Evolutionary conservation across 768 basidiomycete species (phyloP).

Genomic region (Lactarius sp.): DNA sequence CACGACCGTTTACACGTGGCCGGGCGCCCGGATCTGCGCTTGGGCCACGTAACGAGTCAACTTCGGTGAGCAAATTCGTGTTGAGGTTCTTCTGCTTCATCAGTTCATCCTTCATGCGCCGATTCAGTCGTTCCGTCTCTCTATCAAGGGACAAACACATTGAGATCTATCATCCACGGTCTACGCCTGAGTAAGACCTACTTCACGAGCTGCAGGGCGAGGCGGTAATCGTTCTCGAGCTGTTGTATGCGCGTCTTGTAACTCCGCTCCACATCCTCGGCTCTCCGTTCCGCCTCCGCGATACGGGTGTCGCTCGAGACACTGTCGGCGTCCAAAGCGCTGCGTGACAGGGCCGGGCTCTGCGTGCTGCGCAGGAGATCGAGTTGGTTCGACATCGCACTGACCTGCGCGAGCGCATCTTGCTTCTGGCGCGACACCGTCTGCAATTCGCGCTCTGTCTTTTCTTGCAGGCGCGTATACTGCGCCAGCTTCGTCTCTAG

Average conservation of each 20-base stretch:
- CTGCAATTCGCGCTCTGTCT: constrained; percentile 70
- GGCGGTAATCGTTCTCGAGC: constrained; percentile 92
- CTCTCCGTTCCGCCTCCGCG: constrained; percentile 67
- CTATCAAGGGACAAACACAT: constrained; percentile 37
- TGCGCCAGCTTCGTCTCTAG: constrained; percentile 78
- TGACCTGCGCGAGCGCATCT: constrained; percentile 69
- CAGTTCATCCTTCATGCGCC: constrained; percentile 92
- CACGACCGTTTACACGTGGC: constrained; percentile 64
- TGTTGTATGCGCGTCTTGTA: constrained; percentile 80
- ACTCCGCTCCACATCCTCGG: constrained; percentile 71
- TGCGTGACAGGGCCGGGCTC: constrained; percentile 41
- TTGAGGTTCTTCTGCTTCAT: constrained; percentile 85
- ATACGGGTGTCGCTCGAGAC: constrained; percentile 41
- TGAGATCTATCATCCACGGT: constrained; percentile 22
- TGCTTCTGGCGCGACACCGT: constrained; percentile 60
- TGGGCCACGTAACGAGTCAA: constrained; percentile 67
- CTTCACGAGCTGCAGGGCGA: constrained; percentile 98
- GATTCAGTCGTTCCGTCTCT: constrained; percentile 97
- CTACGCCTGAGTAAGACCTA: constrained; percentile 39
- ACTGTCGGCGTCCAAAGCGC: constrained; percentile 32
- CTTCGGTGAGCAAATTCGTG: constrained; percentile 73
- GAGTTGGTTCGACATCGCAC: constrained; percentile 58
- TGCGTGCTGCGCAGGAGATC: constrained; percentile 58
- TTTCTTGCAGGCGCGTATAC: constrained; percentile 63
- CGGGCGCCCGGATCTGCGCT: constrained; percentile 47